Percentiles rank a stretch among this genome's conserved stretches.
Evolutionary conservation across 805 yeast species (phyloP).

Genomic region (Hyphopichia homilentoma): DNA sequence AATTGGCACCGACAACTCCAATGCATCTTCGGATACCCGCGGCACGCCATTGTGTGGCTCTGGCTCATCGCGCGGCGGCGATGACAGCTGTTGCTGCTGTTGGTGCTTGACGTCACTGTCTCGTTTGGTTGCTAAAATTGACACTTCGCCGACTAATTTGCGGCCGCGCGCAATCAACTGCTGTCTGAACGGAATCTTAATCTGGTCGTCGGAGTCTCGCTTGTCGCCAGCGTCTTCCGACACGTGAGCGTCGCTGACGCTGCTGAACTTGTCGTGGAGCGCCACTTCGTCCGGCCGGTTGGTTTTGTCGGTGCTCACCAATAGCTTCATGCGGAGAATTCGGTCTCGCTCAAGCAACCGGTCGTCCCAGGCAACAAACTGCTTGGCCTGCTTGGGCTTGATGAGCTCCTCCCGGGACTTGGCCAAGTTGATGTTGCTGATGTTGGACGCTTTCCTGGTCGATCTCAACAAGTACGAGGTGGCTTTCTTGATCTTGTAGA

Average conservation of each 20-base stretch:
- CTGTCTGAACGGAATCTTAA: constrained; percentile 23
- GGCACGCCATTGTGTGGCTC: constrained; percentile 1
- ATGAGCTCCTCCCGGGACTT: constrained; percentile 39
- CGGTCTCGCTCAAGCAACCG: constrained; percentile 28
- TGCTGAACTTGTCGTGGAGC: too few relatives aligned
- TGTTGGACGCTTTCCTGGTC: constrained; percentile 47
- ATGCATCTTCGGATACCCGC: too few relatives aligned
- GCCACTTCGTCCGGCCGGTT: constrained; percentile 5
- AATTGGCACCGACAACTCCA: constrained; percentile 17
- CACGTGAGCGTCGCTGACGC: too few relatives aligned
- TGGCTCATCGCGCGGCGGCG: constrained; percentile 1
- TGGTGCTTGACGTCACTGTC: too few relatives aligned
- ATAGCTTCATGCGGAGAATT: constrained; percentile 16
- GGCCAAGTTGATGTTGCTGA: constrained; percentile 29
- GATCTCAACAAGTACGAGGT: constrained; percentile 58
- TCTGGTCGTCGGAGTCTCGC: too few relatives aligned
- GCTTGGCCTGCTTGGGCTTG: constrained; percentile 22
- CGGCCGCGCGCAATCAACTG: constrained; percentile 18
- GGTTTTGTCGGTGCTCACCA: constrained; percentile 14
- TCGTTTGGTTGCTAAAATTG: too few relatives aligned
- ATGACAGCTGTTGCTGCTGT: too few relatives aligned
- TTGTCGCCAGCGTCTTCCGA: too few relatives aligned
- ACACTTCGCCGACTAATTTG: constrained; percentile 6
- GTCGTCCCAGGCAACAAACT: constrained; percentile 36
- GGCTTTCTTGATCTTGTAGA: constrained; percentile 59